These are phyloP conservation scores for Tephrocybe rancida DNA, from an alignment of 768 basidiomycete species.

Conservation along the genomic window DNA sequence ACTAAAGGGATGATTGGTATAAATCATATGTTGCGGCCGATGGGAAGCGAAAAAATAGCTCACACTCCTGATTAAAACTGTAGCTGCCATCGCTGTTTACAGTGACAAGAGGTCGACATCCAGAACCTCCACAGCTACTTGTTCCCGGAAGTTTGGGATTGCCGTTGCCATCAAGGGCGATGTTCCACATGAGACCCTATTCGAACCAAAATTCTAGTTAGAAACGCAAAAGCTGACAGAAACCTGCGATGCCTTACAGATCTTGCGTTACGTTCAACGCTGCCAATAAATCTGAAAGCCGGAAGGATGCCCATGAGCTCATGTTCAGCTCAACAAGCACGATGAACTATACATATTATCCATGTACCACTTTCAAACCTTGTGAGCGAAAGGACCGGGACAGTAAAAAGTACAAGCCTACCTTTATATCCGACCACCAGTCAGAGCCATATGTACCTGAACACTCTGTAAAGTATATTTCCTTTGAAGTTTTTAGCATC, in stretches of 20 bases:
- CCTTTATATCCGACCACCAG: conserved; percentile 85
- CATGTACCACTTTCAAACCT: conserved; percentile 23
- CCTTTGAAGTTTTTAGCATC: conserved; percentile 23
- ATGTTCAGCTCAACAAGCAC: background rate
- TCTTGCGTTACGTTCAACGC: conserved; percentile 19
- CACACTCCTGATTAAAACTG: conserved; percentile 75
- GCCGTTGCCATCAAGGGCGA: conserved; percentile 65
- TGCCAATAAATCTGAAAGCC: conserved; percentile 24
- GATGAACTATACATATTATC: conserved; percentile 20
- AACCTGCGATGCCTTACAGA: conserved; percentile 8
- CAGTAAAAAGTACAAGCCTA: conserved; percentile 21
- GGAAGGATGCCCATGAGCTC: background rate
- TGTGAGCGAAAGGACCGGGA: background rate
- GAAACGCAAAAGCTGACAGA: background rate
- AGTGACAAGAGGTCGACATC: conserved; percentile 69
- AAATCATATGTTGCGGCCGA: background rate
- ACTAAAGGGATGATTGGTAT: conserved; percentile 39
- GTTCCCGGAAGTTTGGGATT: conserved; percentile 68
- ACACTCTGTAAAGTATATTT: conserved; percentile 63
- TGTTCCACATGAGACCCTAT: conserved; percentile 67
- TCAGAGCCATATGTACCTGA: conserved; percentile 65
- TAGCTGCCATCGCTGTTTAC: conserved; percentile 67
- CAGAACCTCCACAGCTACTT: conserved; percentile 58
- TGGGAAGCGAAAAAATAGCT: conserved; percentile 17
- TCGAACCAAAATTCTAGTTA: background rate